Conservation (phyloP, 768 basidiomycete genomes). For the Russula lepida region DNA sequence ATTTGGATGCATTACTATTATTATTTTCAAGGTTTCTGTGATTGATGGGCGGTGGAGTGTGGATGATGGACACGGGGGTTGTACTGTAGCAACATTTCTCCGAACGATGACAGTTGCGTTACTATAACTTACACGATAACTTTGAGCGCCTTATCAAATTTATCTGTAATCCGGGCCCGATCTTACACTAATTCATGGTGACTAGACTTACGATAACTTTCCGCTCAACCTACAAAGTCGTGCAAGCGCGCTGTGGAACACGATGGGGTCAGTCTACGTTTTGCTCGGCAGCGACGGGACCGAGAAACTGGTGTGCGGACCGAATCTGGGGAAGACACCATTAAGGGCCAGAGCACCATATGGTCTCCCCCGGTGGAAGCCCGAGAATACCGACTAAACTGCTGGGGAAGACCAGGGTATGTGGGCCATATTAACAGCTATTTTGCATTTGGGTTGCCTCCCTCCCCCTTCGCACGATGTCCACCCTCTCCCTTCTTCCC, state of each 20-base stretch:
- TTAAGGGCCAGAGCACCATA: background rate
- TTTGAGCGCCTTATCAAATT: background rate
- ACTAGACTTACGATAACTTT: background rate
- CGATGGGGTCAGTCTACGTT: background rate
- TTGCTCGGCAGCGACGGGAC: background rate
- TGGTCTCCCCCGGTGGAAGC: background rate
- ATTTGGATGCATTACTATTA: background rate
- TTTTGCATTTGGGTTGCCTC: background rate
- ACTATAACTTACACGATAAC: background rate
- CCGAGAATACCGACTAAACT: background rate
- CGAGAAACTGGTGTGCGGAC: background rate
- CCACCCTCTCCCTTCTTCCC: constrained; percentile 17
- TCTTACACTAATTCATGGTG: background rate
- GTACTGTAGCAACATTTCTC: too few species aligned
- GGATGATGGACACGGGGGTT: background rate
- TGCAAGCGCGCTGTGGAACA: background rate
- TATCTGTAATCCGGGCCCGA: background rate
- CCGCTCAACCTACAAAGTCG: background rate
- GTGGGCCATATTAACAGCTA: background rate
- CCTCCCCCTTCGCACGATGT: constrained; percentile 1
- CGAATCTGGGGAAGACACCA: background rate
- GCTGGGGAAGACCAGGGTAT: background rate
- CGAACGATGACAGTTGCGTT: background rate
- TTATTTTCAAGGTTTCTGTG: background rate
- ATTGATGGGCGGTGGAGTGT: background rate